phyloP scores from a whole-genome alignment of 306 rosid genomes.

The Boehmeria nivea region DNA sequence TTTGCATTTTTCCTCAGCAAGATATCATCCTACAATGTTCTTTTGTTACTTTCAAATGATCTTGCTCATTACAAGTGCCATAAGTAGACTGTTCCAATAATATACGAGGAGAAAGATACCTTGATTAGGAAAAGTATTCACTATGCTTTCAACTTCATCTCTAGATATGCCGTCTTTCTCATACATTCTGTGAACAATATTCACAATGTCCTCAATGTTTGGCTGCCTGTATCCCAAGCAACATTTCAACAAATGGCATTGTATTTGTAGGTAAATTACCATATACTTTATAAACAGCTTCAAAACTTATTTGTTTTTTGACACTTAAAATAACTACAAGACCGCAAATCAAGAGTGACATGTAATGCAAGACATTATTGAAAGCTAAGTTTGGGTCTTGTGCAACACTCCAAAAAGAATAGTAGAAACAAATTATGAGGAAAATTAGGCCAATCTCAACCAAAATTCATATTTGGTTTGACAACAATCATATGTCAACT shows the following conservation, averaged over 20 bases:
- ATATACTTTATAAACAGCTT: no score
- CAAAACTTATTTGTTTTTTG: no score
- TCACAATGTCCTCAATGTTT: slow-evolving; percentile 76
- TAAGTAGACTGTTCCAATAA: background rate
- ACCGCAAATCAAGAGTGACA: no score
- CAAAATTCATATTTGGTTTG: no score
- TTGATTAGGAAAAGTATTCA: slow-evolving; percentile 79
- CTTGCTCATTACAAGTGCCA: background rate
- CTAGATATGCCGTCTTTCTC: slow-evolving; percentile 81
- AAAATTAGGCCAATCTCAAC: no score
- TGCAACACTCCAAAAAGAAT: no score
- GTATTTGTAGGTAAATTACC: slow-evolving; percentile 3
- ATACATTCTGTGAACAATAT: slow-evolving; percentile 77
- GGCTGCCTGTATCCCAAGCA: slow-evolving; percentile 81
- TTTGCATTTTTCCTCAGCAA: background rate
- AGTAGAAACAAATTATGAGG: no score
- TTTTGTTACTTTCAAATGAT: background rate
- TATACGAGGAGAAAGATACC: slow-evolving; percentile 38
- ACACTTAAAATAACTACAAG: no score
- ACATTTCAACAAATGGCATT: slow-evolving; percentile 21
- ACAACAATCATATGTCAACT: no score
- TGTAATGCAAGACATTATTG: no score
- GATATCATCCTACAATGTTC: background rate
- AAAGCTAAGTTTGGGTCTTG: no score
- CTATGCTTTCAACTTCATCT: slow-evolving; percentile 59